Conservation (phyloP, 768 basidiomycete species). For the Ramaria sp. region DNA sequence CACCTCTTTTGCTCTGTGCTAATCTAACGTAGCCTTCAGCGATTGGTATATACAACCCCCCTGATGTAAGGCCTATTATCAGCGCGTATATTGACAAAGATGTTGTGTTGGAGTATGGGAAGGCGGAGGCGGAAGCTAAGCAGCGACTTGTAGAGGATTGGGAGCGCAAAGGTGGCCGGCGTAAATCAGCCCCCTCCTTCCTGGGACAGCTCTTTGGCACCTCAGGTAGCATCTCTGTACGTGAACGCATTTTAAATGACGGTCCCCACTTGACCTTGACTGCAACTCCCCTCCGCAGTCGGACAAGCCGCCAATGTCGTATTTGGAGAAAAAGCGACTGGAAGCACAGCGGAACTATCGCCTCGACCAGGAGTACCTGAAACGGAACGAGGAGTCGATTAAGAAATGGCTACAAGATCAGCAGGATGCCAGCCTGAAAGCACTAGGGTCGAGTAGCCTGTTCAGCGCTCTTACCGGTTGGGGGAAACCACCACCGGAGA, state of each 20-base stretch:
- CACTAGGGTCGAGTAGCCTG: background rate
- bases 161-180: slow-evolving; percentile 27
- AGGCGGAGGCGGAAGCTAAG: slow-evolving; percentile 79
- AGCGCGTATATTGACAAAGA: slow-evolving; percentile 80
- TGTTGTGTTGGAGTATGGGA: slow-evolving; percentile 81
- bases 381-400: slow-evolving; percentile 2
- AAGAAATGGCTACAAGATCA: background rate
- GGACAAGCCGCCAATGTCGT: background rate
- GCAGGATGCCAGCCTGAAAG: slow-evolving; percentile 5
- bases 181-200: background rate
- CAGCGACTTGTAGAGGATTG: slow-evolving; percentile 71
- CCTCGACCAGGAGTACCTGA: background rate
- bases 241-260: background rate
- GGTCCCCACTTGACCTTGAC: no score
- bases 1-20: background rate
- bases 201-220: background rate
- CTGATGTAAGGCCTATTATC: slow-evolving; percentile 82
- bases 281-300: no score
- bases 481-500: background rate
- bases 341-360: slow-evolving; percentile 2
- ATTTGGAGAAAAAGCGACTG: slow-evolving; percentile 1
- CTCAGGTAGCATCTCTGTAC: background rate
- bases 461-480: background rate
- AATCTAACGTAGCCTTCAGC: slow-evolving; percentile 34
- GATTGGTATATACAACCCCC: slow-evolving; percentile 81